Evolutionary conservation across 2,329 filamentous ascomycete species (phyloP).

Genomic region (Magnaporthiopsis incrustans): DNA sequence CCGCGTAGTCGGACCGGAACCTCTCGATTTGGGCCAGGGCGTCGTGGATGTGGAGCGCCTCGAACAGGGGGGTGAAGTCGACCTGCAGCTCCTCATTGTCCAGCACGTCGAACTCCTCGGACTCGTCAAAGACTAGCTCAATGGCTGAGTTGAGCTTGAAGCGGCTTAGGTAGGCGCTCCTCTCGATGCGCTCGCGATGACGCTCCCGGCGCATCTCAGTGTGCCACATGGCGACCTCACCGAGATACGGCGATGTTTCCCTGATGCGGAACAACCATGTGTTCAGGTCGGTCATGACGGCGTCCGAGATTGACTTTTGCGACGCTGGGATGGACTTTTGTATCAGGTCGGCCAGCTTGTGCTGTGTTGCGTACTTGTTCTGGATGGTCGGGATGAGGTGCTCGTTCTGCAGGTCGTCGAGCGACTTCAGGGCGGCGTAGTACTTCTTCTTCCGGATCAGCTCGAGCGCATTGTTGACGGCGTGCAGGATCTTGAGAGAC

Average conservation of each 20-base stretch:
- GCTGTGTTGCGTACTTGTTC: conserved; percentile 84
- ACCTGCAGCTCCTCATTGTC: conserved; percentile 94
- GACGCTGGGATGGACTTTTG: conserved; percentile 91
- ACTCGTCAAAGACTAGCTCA: conserved; percentile 90
- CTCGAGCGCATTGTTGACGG: conserved; percentile 92
- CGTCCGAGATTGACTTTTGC: conserved; percentile 87
- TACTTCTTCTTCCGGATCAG: conserved; percentile 88
- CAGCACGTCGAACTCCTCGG: conserved; percentile 88
- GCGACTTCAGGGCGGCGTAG: conserved; percentile 84
- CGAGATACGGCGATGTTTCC: conserved; percentile 91
- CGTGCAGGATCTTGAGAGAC: conserved; percentile 82
- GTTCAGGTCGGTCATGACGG: conserved; percentile 93
- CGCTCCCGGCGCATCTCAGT: conserved; percentile 79
- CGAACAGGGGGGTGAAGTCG: conserved; percentile 88
- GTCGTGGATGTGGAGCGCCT: conserved; percentile 93
- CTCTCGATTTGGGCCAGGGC: conserved; percentile 87
- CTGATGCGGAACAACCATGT: conserved; percentile 94
- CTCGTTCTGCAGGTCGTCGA: conserved; percentile 94
- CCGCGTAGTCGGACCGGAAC: conserved; percentile 86
- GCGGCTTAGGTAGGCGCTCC: conserved; percentile 64
- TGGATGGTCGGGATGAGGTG: conserved; percentile 67
- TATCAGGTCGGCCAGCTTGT: conserved; percentile 91
- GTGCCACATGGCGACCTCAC: conserved; percentile 94
- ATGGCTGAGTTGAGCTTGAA: conserved; percentile 95
- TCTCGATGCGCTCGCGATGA: conserved; percentile 74